phyloP scores from a whole-genome alignment of 257 asterid species.

The Fraxinus anomala region DNA sequence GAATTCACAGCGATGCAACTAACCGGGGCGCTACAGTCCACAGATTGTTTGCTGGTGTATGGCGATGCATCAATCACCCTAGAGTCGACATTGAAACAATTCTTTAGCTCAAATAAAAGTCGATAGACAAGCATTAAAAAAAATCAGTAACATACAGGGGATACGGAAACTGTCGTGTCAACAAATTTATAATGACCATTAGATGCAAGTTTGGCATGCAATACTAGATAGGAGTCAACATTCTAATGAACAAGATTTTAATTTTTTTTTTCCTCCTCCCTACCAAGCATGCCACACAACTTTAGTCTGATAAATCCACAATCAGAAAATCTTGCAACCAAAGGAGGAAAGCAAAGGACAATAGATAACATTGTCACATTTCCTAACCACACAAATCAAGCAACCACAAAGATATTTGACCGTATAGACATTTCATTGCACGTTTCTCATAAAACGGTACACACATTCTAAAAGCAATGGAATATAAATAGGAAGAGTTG shows the following conservation, averaged over 20 bases:
- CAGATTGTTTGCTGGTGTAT: conserved; percentile 42
- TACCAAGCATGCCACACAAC: no score
- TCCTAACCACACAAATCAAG: neutral
- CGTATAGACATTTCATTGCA: neutral
- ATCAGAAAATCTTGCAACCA: no score
- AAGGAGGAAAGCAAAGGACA: no score
- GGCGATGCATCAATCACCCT: conserved; percentile 63
- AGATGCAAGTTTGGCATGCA: neutral
- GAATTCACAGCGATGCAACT: conserved; percentile 49
- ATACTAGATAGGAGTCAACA: neutral
- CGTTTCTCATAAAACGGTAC: no score
- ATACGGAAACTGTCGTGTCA: neutral
- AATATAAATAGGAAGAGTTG: neutral
- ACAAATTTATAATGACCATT: neutral
- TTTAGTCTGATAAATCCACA: no score
- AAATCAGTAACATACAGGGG: neutral
- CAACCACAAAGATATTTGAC: neutral
- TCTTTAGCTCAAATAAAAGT: neutral
- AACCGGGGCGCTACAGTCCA: conserved; percentile 42
- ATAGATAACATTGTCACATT: neutral
- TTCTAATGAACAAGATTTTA: no score
- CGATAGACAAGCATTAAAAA: neutral
- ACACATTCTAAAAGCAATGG: neutral
- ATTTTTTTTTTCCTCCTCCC: no score
- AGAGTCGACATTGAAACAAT: conserved; percentile 17